Conservation (phyloP, 306 rosid genomes). For the Medicago arabica region DNA sequence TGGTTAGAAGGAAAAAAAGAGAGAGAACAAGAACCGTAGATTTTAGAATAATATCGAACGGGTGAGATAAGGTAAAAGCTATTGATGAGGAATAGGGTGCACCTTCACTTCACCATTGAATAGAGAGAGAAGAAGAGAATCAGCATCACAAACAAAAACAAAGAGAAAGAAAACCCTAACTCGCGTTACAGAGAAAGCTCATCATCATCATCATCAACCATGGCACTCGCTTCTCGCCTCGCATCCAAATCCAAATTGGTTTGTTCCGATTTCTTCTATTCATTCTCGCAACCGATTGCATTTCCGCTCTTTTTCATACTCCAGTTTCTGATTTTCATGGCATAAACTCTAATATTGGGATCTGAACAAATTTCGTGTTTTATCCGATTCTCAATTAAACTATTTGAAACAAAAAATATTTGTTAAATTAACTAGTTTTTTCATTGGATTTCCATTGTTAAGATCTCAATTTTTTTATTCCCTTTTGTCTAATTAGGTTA, state of each 20-base stretch:
- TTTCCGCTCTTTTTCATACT: not conserved
- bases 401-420: not conserved
- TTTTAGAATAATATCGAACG: conserved; percentile 34
- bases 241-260: conserved; percentile 79
- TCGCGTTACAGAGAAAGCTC: conserved; percentile 26
- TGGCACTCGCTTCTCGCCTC: conserved; percentile 82
- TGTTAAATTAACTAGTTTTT: not conserved
- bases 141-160: conserved; percentile 6
- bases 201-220: conserved; percentile 35
- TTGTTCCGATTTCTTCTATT: not conserved
- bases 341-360: conserved; percentile 7
- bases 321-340: not conserved
- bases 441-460: not conserved
- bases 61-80: conserved; percentile 1
- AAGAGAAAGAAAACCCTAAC: conserved; percentile 22
- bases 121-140: conserved; percentile 10
- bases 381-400: not conserved
- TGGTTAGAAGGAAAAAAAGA: not conserved
- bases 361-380: conserved; percentile 2
- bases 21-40: conserved; percentile 17
- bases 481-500: conserved; percentile 32
- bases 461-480: not conserved
- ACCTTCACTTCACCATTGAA: not conserved
- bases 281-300: not conserved
- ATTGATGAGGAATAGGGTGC: not conserved